These are phyloP conservation scores for Cruciata laevipes DNA, from an alignment of 257 asterid genomes.

Conservation along the genomic window DNA sequence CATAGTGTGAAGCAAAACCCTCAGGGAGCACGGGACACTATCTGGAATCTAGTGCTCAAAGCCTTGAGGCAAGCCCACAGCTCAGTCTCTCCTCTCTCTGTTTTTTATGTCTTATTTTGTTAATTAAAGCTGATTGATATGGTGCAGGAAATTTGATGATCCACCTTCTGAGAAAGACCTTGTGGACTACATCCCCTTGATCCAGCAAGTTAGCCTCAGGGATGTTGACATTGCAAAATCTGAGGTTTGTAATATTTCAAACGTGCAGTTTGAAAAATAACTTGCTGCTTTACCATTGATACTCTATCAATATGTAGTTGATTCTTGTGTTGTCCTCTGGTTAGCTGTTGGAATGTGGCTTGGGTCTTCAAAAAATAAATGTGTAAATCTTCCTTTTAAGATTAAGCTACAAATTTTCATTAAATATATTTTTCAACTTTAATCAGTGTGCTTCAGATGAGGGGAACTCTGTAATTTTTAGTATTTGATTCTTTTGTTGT, in stretches of 20 bases:
- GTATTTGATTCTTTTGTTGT: neutral
- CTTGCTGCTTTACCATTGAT: neutral
- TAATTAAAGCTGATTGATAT: constrained; percentile 11
- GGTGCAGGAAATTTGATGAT: constrained; percentile 44
- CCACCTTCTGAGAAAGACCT: constrained; percentile 58
- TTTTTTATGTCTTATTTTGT: neutral
- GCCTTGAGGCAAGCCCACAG: constrained; percentile 30
- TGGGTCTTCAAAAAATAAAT: neutral
- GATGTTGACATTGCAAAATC: constrained; percentile 48
- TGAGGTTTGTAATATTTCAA: constrained; percentile 29
- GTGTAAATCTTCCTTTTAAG: neutral
- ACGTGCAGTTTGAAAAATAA: neutral
- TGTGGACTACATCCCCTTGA: constrained; percentile 39
- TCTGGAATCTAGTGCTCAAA: constrained; percentile 45
- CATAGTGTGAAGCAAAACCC: constrained; percentile 44
- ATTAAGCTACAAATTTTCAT: neutral
- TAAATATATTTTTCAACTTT: no score
- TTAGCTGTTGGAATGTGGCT: neutral
- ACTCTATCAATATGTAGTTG: neutral
- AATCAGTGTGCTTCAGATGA: neutral
- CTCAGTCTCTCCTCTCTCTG: neutral
- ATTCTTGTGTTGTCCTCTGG: neutral
- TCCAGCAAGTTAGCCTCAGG: constrained; percentile 41
- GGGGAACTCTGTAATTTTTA: neutral
- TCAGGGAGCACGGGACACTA: constrained; percentile 25